Evolutionary conservation across 495 filamentous ascomycete genomes (phyloP).

Genomic region (Xylaria nigripes): DNA sequence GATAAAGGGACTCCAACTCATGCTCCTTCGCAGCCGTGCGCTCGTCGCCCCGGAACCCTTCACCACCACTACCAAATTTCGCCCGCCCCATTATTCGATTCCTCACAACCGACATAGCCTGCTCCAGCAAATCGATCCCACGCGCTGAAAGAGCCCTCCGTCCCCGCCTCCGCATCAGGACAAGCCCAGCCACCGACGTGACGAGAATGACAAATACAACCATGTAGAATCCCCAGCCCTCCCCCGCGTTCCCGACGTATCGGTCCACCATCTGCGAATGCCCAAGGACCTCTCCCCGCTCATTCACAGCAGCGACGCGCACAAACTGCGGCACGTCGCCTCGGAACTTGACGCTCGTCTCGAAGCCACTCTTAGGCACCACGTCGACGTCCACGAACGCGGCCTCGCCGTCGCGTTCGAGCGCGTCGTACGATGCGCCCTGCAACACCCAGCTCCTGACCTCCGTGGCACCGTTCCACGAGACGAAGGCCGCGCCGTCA

Average conservation of each 20-base stretch:
- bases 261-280: constrained; percentile 13
- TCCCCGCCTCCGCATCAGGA: constrained; percentile 1
- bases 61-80: neutral
- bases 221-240: neutral
- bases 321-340: constrained; percentile 23
- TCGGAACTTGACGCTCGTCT: constrained; percentile 13
- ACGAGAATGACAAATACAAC: neutral
- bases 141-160: constrained; percentile 1
- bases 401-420: neutral
- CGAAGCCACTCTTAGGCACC: constrained; percentile 14
- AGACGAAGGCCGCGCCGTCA: constrained; percentile 17
- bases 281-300: constrained; percentile 9
- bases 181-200: neutral
- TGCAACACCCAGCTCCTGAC: constrained; percentile 20
- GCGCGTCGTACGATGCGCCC: constrained; percentile 15
- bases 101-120: neutral
- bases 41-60: neutral
- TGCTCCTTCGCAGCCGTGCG: neutral
- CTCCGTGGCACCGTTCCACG: constrained; percentile 28
- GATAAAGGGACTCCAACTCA: constrained; percentile 10
- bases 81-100: neutral
- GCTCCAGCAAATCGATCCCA: neutral
- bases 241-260: neutral
- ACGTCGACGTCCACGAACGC: constrained; percentile 3
- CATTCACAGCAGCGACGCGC: constrained; percentile 14